Conservation (phyloP, 495 filamentous ascomycete species). For the Rusavskia elegans region DNA sequence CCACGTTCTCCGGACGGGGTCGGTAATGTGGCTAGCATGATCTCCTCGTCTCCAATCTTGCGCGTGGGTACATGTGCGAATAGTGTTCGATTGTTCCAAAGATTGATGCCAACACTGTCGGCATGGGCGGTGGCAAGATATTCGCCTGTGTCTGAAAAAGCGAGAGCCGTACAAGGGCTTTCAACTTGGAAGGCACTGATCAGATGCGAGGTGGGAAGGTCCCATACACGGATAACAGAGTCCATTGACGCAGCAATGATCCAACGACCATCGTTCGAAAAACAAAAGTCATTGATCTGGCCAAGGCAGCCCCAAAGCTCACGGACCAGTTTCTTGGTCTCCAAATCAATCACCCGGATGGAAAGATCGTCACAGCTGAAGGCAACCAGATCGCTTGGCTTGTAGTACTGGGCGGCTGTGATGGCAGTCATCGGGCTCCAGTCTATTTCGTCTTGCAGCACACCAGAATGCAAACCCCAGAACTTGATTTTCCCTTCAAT, state of each 20-base stretch:
- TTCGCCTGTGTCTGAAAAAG: slow-evolving; percentile 80
- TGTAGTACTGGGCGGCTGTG: slow-evolving; percentile 63
- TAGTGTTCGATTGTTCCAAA: slow-evolving; percentile 86
- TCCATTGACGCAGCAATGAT: slow-evolving; percentile 80
- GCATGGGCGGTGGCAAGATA: slow-evolving; percentile 80
- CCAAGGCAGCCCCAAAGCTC: slow-evolving; percentile 84
- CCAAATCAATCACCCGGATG: slow-evolving; percentile 77
- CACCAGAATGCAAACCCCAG: slow-evolving; percentile 79
- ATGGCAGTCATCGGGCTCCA: slow-evolving; percentile 67
- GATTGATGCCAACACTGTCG: slow-evolving; percentile 69
- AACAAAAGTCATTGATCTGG: slow-evolving; percentile 70
- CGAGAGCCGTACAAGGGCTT: slow-evolving; percentile 61
- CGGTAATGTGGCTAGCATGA: slow-evolving; percentile 44
- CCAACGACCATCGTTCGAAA: slow-evolving; percentile 90
- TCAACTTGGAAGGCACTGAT: slow-evolving; percentile 74
- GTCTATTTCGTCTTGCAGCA: slow-evolving; percentile 63
- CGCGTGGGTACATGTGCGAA: slow-evolving; percentile 77
- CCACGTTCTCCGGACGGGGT: slow-evolving; percentile 76
- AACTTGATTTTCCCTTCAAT: slow-evolving; percentile 95
- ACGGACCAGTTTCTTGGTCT: slow-evolving; percentile 76
- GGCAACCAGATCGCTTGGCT: slow-evolving; percentile 71
- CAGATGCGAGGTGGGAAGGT: slow-evolving; percentile 85
- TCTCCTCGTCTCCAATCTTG: slow-evolving; percentile 59
- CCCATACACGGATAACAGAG: slow-evolving; percentile 74
- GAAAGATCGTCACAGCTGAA: slow-evolving; percentile 79